Evolutionary conservation across 148 eudicot genomes (phyloP).

Genomic region (Bassia scoparia): DNA sequence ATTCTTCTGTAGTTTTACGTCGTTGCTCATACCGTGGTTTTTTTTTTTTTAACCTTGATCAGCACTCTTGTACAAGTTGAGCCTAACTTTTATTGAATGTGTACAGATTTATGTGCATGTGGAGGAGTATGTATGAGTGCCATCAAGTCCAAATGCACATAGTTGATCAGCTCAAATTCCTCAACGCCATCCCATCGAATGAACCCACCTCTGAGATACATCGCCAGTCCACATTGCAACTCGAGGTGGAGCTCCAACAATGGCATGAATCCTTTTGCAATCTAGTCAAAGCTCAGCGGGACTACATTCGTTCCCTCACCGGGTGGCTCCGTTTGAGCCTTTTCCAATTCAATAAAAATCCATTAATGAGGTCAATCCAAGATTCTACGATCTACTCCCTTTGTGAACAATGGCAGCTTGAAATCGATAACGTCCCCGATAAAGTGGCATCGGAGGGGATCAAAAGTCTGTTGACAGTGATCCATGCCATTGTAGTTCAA

Average conservation of each 20-base stretch:
- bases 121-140: constrained; percentile 91
- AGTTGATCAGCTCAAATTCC: constrained; percentile 86
- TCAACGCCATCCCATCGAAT: constrained; percentile 51
- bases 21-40: no score
- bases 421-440: constrained; percentile 66
- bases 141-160: constrained; percentile 94
- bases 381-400: constrained; percentile 78
- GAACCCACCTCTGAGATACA: constrained; percentile 88
- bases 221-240: constrained; percentile 80
- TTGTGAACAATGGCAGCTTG: constrained; percentile 86
- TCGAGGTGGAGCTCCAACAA: constrained; percentile 83
- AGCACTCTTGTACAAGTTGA: not conserved
- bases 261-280: constrained; percentile 85
- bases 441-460: constrained; percentile 91
- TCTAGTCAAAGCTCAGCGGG: constrained; percentile 66
- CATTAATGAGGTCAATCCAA: constrained; percentile 43
- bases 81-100: constrained; percentile 7
- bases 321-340: constrained; percentile 98
- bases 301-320: constrained; percentile 66
- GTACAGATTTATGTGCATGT: constrained; percentile 77
- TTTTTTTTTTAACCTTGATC: no score
- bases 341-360: constrained; percentile 60
- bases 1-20: no score
- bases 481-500: constrained; percentile 74
- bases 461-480: constrained; percentile 50